Percentiles rank a stretch among this genome's conserved stretches.
Evolutionary conservation across 2,329 filamentous ascomycete genomes (phyloP).

Genomic region (Colletotrichum simmondsii): DNA sequence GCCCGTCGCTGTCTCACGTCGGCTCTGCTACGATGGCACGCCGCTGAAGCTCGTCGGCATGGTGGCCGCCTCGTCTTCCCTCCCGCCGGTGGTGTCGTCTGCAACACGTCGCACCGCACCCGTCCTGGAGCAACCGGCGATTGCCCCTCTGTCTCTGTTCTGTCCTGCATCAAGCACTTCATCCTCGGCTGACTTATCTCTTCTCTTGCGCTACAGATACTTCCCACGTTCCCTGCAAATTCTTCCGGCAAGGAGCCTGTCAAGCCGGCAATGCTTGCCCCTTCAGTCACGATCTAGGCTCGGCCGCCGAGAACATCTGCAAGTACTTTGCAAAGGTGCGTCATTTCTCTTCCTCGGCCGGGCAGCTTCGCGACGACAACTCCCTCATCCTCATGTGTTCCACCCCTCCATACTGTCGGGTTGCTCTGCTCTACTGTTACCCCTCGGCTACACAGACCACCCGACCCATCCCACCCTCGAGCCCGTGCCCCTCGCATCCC

Average conservation of each 20-base stretch:
- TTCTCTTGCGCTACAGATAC: slow-evolving; percentile 71
- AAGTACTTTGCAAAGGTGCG: slow-evolving; percentile 98
- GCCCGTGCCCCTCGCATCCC: slow-evolving; percentile 8
- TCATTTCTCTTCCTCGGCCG: slow-evolving; percentile 25
- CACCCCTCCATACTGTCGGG: slow-evolving; percentile 31
- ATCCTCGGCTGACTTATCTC: slow-evolving; percentile 29
- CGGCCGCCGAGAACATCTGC: slow-evolving; percentile 88
- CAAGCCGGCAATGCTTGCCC: slow-evolving; percentile 96
- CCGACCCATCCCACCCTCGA: background rate
- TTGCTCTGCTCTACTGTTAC: slow-evolving; percentile 14
- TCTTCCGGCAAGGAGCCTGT: slow-evolving; percentile 95
- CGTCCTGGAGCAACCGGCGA: slow-evolving; percentile 27
- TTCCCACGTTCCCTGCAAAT: slow-evolving; percentile 98
- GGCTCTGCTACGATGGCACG: slow-evolving; percentile 1
- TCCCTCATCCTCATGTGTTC: background rate
- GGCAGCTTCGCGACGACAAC: background rate
- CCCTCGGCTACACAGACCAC: slow-evolving; percentile 27
- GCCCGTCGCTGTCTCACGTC: background rate
- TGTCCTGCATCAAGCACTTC: slow-evolving; percentile 19
- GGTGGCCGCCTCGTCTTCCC: background rate
- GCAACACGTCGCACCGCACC: slow-evolving; percentile 32
- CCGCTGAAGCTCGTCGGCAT: background rate
- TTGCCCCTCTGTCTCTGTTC: slow-evolving; percentile 9
- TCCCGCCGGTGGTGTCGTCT: background rate
- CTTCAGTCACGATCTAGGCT: slow-evolving; percentile 92